phyloP scores from a whole-genome alignment of 2,329 filamentous ascomycete species.

The Ophiosphaerella herpotricha region DNA sequence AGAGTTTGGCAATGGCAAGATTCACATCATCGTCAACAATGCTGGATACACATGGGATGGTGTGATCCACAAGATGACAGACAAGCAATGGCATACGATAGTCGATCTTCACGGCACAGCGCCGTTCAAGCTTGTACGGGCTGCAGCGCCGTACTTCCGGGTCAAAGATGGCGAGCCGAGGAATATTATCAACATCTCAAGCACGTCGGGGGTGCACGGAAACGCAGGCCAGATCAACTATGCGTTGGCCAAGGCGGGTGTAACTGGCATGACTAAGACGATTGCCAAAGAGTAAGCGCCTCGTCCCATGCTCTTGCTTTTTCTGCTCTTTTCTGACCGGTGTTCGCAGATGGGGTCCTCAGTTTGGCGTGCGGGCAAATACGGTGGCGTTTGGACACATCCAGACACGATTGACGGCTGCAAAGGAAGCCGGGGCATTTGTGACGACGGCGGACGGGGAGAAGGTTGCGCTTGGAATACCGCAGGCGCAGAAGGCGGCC shows the following conservation, averaged over 20 bases:
- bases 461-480: constrained; percentile 50
- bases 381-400: constrained; percentile 86
- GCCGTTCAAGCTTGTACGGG: constrained; percentile 79
- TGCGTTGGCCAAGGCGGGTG: constrained; percentile 80
- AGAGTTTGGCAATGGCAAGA: constrained; percentile 82
- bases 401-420: constrained; percentile 76
- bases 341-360: constrained; percentile 68
- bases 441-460: constrained; percentile 74
- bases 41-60: constrained; percentile 93
- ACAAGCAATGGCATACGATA: constrained; percentile 92
- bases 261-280: constrained; percentile 82
- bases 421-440: constrained; percentile 83
- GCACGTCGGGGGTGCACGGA: constrained; percentile 79
- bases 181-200: constrained; percentile 81
- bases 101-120: constrained; percentile 81
- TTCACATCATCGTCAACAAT: constrained; percentile 91
- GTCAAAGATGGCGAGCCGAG: constrained; percentile 81
- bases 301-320: not conserved
- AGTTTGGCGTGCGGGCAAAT: constrained; percentile 81
- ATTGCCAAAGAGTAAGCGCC: constrained; percentile 73
- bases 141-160: constrained; percentile 83
- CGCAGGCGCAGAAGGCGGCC: constrained; percentile 49
- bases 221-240: constrained; percentile 95
- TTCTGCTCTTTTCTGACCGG: constrained; percentile 3
- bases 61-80: constrained; percentile 88